phyloP scores from a whole-genome alignment of 1,284 basidiomycete species.

The Heterobasidion irregulare region DNA sequence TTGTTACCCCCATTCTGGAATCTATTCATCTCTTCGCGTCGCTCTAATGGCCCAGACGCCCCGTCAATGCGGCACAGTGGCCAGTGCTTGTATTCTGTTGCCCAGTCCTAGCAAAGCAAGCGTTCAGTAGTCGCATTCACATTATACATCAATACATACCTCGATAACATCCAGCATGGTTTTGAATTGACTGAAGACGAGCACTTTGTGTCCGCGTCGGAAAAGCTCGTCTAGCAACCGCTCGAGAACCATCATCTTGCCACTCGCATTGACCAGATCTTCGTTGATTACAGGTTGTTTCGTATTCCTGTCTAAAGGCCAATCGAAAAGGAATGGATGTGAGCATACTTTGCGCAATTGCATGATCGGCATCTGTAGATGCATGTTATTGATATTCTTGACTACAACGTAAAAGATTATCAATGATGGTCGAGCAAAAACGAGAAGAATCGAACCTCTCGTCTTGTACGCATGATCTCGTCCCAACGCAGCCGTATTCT shows the following conservation, averaged over 20 bases:
- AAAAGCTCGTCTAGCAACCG: slow-evolving; percentile 85
- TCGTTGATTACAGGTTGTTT: slow-evolving; percentile 57
- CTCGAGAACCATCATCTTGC: slow-evolving; percentile 96
- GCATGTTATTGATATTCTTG: slow-evolving; percentile 85
- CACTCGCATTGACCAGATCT: slow-evolving; percentile 78
- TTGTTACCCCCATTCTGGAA: slow-evolving; percentile 76
- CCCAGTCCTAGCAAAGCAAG: slow-evolving; percentile 64
- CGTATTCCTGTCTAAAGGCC: slow-evolving; percentile 68
- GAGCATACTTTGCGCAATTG: slow-evolving; percentile 92
- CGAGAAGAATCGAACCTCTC: slow-evolving; percentile 41
- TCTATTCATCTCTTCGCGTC: slow-evolving; percentile 76
- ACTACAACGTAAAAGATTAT: slow-evolving; percentile 30
- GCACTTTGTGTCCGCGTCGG: slow-evolving; percentile 77
- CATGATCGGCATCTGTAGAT: slow-evolving; percentile 91
- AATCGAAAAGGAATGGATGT: slow-evolving; percentile 90
- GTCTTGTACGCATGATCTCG: slow-evolving; percentile 49
- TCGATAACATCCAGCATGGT: slow-evolving; percentile 95
- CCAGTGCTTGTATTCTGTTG: slow-evolving; percentile 73
- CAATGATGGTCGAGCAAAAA: slow-evolving; percentile 1
- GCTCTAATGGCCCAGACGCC: slow-evolving; percentile 64
- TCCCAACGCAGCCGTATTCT: slow-evolving; percentile 33
- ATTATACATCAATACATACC: slow-evolving; percentile 30
- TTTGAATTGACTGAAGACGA: slow-evolving; percentile 93
- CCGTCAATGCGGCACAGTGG: slow-evolving; percentile 89
- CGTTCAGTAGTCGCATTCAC: not conserved